phyloP scores from a whole-genome alignment of 225 moss, liverwort and hornwort genomes.

The Lunularia cruciata region DNA sequence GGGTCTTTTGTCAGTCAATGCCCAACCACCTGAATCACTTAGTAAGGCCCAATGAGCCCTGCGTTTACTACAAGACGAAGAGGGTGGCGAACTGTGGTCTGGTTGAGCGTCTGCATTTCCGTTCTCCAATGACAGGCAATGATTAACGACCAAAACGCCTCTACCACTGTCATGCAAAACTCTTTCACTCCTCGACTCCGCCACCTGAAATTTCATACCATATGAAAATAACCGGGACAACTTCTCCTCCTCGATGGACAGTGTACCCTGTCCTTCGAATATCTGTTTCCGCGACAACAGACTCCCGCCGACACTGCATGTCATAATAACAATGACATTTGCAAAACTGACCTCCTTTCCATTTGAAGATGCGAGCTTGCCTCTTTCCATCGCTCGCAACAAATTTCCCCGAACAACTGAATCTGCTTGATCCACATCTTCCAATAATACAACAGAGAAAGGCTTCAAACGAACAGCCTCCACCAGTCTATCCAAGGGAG shows the following conservation, averaged over 20 bases:
- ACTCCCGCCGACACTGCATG: slow-evolving; percentile 56
- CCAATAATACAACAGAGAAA: slow-evolving; percentile 68
- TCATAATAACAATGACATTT: slow-evolving; percentile 78
- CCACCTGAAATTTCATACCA: slow-evolving; percentile 33
- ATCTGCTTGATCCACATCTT: slow-evolving; percentile 77
- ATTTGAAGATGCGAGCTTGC: slow-evolving; percentile 61
- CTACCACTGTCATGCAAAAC: slow-evolving; percentile 33
- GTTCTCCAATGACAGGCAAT: background rate
- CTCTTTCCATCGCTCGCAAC: slow-evolving; percentile 69
- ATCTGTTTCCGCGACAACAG: background rate
- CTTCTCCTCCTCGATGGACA: slow-evolving; percentile 49
- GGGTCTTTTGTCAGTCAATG: slow-evolving; percentile 27
- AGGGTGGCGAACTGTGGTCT: slow-evolving; percentile 38
- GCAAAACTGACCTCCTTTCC: slow-evolving; percentile 69
- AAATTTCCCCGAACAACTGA: slow-evolving; percentile 37
- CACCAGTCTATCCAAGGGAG: slow-evolving; percentile 62
- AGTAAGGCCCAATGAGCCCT: slow-evolving; percentile 32
- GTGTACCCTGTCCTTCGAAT: slow-evolving; percentile 1
- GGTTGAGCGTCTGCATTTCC: background rate
- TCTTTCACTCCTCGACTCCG: slow-evolving; percentile 29
- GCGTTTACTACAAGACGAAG: slow-evolving; percentile 46
- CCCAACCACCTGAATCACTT: background rate
- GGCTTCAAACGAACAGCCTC: slow-evolving; percentile 63
- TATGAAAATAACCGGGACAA: slow-evolving; percentile 28
- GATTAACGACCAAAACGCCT: slow-evolving; percentile 50